phyloP scores from a whole-genome alignment of 2,329 filamentous ascomycete species.

The Cladosporium sp. region DNA sequence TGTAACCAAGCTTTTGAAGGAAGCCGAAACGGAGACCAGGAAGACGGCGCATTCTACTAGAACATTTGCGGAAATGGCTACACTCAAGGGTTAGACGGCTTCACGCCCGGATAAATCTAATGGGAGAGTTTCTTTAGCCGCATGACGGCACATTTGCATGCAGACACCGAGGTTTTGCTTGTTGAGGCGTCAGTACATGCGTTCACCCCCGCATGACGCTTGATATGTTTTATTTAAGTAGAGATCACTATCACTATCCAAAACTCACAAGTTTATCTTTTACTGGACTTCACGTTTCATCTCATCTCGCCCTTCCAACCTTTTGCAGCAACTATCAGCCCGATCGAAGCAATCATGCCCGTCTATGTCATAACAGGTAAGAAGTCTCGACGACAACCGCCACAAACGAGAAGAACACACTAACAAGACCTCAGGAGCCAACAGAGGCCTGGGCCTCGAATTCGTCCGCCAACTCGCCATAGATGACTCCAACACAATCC shows the following conservation, averaged over 20 bases:
- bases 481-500: conserved; percentile 32
- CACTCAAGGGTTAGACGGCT: neutral
- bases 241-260: neutral
- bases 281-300: no score
- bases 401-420: neutral
- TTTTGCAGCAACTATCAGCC: neutral
- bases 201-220: conserved; percentile 6
- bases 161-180: conserved; percentile 1
- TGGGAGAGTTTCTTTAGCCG: conserved; percentile 3
- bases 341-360: neutral
- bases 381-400: neutral
- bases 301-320: neutral
- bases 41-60: no score
- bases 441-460: conserved; percentile 46
- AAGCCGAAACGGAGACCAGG: no score
- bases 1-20: no score
- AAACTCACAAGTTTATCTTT: neutral
- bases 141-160: neutral
- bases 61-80: neutral
- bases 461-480: conserved; percentile 45
- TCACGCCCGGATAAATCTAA: conserved; percentile 5
- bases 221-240: conserved; percentile 1
- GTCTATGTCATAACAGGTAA: conserved; percentile 9
- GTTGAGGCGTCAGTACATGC: neutral
- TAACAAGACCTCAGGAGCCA: conserved; percentile 39